phyloP scores from a whole-genome alignment of 2,329 filamentous ascomycete species.

The Colletotrichum sp. region DNA sequence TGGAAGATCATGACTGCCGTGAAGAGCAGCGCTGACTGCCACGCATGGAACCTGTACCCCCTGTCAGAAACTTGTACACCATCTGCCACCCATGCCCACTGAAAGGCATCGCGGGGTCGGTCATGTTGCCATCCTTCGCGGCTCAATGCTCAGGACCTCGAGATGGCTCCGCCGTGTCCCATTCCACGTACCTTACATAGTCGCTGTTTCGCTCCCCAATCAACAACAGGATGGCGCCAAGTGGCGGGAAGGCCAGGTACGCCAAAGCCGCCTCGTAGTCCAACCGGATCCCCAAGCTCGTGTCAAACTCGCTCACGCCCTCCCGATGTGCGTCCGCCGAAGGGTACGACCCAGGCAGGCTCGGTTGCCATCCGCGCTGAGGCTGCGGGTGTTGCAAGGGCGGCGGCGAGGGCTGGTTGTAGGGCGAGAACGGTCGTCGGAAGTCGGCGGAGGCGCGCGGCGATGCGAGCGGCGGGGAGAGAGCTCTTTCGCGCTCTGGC shows the following conservation, averaged over 20 bases:
- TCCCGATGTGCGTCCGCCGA: conserved; percentile 47
- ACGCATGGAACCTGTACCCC: conserved; percentile 81
- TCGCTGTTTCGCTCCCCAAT: conserved; percentile 94
- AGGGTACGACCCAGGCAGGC: conserved; percentile 43
- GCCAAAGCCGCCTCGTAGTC: conserved; percentile 92
- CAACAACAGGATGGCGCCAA: conserved; percentile 83
- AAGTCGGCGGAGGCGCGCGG: conserved; percentile 62
- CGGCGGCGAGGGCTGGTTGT: conserved; percentile 44
- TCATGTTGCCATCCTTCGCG: background rate
- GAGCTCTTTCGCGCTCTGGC: conserved; percentile 81
- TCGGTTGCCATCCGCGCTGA: conserved; percentile 55
- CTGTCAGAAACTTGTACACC: background rate
- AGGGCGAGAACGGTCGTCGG: conserved; percentile 58
- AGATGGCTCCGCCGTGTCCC: background rate
- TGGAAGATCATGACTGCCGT: conserved; percentile 78
- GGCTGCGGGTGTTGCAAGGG: conserved; percentile 61
- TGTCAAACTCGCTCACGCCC: conserved; percentile 85
- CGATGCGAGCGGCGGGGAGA: conserved; percentile 71
- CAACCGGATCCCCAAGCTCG: conserved; percentile 83
- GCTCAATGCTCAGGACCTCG: background rate
- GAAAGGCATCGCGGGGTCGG: background rate
- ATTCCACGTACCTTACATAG: conserved; percentile 78
- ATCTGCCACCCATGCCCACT: background rate
- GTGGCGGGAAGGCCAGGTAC: conserved; percentile 83
- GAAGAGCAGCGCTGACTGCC: conserved; percentile 89